Conservation (phyloP, 2,329 filamentous ascomycete genomes). For the Pseudomassariella vexata region DNA sequence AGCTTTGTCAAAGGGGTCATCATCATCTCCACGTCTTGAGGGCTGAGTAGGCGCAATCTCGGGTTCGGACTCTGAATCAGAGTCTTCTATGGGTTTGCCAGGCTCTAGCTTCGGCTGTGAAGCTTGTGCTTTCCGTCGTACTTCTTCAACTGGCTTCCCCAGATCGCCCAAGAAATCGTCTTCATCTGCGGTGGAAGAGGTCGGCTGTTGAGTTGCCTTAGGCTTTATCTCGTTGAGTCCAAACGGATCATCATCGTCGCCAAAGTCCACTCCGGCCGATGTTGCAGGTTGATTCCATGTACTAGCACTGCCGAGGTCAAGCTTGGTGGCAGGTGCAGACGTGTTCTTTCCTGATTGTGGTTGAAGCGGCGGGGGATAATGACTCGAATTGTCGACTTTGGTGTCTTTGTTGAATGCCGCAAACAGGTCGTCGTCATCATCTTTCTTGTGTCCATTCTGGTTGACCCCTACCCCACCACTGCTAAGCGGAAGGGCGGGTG, state of each 20-base stretch:
- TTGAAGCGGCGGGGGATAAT: constrained; percentile 52
- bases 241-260: constrained; percentile 83
- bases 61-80: constrained; percentile 40
- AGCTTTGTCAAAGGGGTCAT: constrained; percentile 69
- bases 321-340: constrained; percentile 34
- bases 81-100: constrained; percentile 50
- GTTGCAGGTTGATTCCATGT: constrained; percentile 41
- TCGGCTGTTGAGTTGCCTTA: constrained; percentile 22
- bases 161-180: constrained; percentile 63
- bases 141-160: constrained; percentile 58
- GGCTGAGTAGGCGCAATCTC: constrained; percentile 13
- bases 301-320: constrained; percentile 48
- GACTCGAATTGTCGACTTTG: constrained; percentile 60
- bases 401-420: constrained; percentile 63
- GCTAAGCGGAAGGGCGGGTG: constrained; percentile 30
- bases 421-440: constrained; percentile 59
- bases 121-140: constrained; percentile 41
- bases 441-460: constrained; percentile 24
- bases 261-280: constrained; percentile 30
- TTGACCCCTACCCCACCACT: constrained; percentile 18
- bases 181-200: constrained; percentile 37
- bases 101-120: constrained; percentile 39
- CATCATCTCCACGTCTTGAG: constrained; percentile 12
- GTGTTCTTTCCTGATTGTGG: constrained; percentile 34
- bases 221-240: constrained; percentile 63